Evolutionary conservation across 495 filamentous ascomycete genomes (phyloP).

Genomic region (Hypoxylon lenormandii): DNA sequence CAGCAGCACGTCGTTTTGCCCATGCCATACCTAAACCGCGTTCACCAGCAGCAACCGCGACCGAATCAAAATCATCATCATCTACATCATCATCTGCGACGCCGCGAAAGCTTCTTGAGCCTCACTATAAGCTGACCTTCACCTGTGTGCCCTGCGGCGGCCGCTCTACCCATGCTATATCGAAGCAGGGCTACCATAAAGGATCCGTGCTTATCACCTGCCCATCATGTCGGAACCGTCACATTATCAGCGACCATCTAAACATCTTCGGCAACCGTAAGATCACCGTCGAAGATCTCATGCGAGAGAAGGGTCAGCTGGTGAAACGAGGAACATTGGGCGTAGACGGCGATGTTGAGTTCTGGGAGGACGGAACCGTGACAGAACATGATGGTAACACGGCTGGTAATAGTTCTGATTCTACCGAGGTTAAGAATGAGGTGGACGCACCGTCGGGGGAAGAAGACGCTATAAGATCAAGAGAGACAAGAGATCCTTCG

Average conservation of each 20-base stretch:
- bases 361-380: constrained; percentile 72
- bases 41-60: constrained; percentile 4
- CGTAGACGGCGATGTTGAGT: constrained; percentile 72
- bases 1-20: constrained; percentile 43
- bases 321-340: constrained; percentile 71
- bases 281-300: constrained; percentile 77
- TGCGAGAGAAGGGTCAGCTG: constrained; percentile 72
- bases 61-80: constrained; percentile 47
- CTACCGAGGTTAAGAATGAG: not conserved
- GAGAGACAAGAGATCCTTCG: constrained; percentile 30
- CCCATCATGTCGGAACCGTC: constrained; percentile 81
- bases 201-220: constrained; percentile 90
- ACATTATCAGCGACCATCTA: constrained; percentile 92
- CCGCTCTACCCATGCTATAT: constrained; percentile 80
- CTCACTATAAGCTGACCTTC: constrained; percentile 85
- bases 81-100: constrained; percentile 43
- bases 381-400: constrained; percentile 27
- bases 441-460: not conserved
- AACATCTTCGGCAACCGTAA: constrained; percentile 76
- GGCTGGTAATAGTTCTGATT: not conserved
- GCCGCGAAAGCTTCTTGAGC: constrained; percentile 56
- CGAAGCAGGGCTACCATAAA: constrained; percentile 92
- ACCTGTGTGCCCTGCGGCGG: constrained; percentile 87
- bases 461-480: constrained; percentile 23
- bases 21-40: constrained; percentile 56